Conservation (phyloP, 257 asterid genomes). For the Przewalskia tangutica region DNA sequence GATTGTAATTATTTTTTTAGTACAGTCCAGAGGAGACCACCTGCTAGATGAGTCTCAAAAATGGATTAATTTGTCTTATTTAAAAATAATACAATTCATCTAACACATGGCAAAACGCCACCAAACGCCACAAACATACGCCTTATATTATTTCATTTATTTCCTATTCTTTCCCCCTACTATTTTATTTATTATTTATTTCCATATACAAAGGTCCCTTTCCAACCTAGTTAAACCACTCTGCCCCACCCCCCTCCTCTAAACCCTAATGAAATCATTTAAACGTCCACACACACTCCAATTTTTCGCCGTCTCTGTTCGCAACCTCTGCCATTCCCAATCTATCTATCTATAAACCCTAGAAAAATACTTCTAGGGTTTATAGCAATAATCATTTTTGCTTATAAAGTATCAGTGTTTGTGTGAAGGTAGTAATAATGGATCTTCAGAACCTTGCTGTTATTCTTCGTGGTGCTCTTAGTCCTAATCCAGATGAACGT, state of each 20-base stretch:
- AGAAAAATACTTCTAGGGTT: not conserved
- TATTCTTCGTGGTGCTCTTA: conserved; percentile 67
- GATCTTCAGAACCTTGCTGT: conserved; percentile 74
- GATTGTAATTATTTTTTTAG: no score
- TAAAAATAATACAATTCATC: no score
- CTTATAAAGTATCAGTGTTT: no score
- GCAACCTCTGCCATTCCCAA: not conserved
- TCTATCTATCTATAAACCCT: not conserved
- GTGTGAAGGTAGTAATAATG: not conserved
- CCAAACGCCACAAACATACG: no score
- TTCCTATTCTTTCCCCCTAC: no score
- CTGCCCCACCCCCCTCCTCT: not conserved
- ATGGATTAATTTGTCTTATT: no score
- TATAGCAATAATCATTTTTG: not conserved
- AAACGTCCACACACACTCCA: conserved; percentile 4
- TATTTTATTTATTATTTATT: no score
- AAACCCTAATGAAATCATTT: conserved; percentile 23
- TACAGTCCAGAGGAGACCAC: no score
- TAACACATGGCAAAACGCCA: no score
- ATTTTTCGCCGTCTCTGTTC: conserved; percentile 1
- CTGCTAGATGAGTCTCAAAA: no score
- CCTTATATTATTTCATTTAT: not conserved
- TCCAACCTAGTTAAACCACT: not conserved
- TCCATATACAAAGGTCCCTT: not conserved
- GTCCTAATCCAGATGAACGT: conserved; percentile 78